Conservation (phyloP, 2,329 filamentous ascomycete species). For the Ilyonectria robusta region DNA sequence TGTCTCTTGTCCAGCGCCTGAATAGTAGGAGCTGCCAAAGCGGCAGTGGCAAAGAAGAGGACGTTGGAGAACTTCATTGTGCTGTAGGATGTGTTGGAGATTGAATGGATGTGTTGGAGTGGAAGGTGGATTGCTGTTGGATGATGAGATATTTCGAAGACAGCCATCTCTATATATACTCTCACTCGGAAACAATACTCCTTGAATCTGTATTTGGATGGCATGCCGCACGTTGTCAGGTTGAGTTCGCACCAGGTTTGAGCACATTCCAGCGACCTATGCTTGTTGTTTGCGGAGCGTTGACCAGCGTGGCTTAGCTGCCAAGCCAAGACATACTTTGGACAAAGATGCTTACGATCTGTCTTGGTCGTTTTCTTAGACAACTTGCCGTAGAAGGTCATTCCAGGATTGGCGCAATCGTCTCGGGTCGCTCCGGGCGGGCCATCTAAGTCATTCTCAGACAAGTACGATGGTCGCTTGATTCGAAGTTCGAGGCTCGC, state of each 20-base stretch:
- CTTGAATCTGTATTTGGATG: not conserved
- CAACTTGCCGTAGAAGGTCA: not conserved
- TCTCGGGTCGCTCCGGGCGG: not conserved
- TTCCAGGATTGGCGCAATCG: not conserved
- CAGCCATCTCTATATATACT: conserved; percentile 2
- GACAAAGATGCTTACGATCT: not conserved
- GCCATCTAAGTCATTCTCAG: not conserved
- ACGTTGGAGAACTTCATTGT: conserved; percentile 29
- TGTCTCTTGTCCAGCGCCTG: not conserved
- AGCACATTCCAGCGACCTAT: conserved; percentile 15
- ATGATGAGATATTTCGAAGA: not conserved
- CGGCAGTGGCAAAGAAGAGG: conserved; percentile 22
- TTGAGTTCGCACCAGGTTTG: not conserved
- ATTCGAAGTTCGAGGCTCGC: not conserved
- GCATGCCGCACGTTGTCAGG: not conserved
- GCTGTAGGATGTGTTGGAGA: not conserved
- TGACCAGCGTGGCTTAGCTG: not conserved
- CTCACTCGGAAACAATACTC: not conserved
- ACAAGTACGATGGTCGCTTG: not conserved
- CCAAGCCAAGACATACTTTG: not conserved
- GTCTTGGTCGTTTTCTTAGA: not conserved
- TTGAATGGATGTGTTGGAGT: not conserved
- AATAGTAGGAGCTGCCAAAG: conserved; percentile 4
- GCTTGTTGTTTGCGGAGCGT: conserved; percentile 1
- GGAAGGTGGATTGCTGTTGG: not conserved